Base-by-base conservation (phyloP, 805 yeast genomes). In the Yarrowia hollandica region DNA sequence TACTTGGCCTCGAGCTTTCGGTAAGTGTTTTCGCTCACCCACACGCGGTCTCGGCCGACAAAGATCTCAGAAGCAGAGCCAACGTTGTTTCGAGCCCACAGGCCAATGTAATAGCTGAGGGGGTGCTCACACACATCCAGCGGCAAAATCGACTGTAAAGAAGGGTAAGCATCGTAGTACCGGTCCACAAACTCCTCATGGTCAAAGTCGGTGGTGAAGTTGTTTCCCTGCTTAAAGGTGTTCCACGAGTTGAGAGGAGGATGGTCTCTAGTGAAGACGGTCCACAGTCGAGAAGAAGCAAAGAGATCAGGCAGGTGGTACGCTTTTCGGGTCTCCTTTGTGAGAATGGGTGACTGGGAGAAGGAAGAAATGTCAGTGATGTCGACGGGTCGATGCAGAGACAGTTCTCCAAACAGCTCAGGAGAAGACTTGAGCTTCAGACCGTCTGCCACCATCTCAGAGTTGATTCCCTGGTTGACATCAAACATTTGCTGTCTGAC, bases 11-110 rank as follows among this genome's bases (percentile, higher is more conserved):
- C 77, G 2, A 75, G 64, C 16, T 69, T 69, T n/a, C 67, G 60
- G 75, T 76, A 74, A 1, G 70, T 71, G 7, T 54, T 60, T 50
- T 74, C 77, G 16, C 71, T 64, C n/a, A 75, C 38, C 68, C 76
- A 75, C 7, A 74, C 64, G 2, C 76, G 67, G 42, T 64, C 64
- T n/a, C 62, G 63, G 9, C 77, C 77, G 30, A 63, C 64, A 62
- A 66, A 71, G 54, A 74, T 69, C 35, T 72, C 74, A 5, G 63
- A 62, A 1, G 71, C 65, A 14, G 65, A 65, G 66, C 70, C 74
- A 5, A 68, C 66, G 15, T 68, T 65, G 12, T 65, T 58, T 35
- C 66, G 66, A 1, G 75, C 76, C 77, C 77, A 74, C 10, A 65
- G 64, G 7, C 63, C 68, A n/a, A 69, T 57, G 23, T 64, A 61